These are phyloP conservation scores for Malassezia psittaci DNA, from an alignment of 1,284 basidiomycete species.

Conservation along the genomic window DNA sequence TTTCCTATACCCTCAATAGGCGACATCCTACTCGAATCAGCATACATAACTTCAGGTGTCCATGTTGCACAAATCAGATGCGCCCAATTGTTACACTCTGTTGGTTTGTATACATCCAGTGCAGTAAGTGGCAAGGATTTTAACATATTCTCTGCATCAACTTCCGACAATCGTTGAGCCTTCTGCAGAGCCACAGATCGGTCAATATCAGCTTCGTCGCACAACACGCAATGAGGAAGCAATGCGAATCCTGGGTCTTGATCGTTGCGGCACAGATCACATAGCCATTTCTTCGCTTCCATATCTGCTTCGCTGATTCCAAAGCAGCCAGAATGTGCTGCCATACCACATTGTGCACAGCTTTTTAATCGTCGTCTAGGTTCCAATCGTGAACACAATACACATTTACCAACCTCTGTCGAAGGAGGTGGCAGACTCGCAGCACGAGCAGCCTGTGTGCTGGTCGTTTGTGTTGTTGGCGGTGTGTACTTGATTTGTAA, in stretches of 20 bases:
- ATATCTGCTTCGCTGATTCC: constrained; percentile 32
- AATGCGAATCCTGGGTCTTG: constrained; percentile 28
- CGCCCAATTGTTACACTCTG: constrained; percentile 84
- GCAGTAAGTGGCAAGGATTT: constrained; percentile 41
- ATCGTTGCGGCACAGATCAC: constrained; percentile 42
- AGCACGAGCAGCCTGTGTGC: background rate
- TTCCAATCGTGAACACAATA: constrained; percentile 39
- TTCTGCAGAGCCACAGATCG: background rate
- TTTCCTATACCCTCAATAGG: constrained; percentile 76
- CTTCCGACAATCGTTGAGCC: background rate
- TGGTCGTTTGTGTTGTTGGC: background rate
- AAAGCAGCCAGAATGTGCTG: constrained; percentile 40
- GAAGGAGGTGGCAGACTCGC: background rate
- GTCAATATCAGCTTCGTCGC: constrained; percentile 14
- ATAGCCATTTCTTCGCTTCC: constrained; percentile 29
- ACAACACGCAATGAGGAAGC: constrained; percentile 36
- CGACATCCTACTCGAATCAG: constrained; percentile 61
- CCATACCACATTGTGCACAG: constrained; percentile 38
- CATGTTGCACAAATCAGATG: constrained; percentile 83
- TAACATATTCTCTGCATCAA: background rate
- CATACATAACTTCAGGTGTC: constrained; percentile 69
- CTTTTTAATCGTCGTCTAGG: constrained; percentile 37
- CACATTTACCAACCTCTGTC: constrained; percentile 19
- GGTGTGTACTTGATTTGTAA: background rate
- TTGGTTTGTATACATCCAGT: constrained; percentile 77